phyloP scores from a whole-genome alignment of 2,329 filamentous ascomycete genomes.

The Phyllosticta capitalensis region DNA sequence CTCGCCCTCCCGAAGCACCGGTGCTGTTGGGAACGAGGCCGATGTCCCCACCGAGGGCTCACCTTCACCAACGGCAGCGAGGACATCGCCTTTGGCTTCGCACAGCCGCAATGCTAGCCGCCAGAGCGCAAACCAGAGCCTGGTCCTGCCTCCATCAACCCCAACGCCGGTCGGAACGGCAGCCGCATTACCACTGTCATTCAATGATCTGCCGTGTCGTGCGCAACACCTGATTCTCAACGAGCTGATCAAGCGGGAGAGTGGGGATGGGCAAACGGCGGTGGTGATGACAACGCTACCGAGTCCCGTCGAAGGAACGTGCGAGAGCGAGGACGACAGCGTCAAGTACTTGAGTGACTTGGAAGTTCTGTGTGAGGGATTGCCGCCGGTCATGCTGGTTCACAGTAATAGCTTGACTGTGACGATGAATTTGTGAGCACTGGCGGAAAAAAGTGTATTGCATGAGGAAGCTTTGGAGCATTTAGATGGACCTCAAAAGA shows the following conservation, averaged over 20 bases:
- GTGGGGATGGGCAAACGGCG: conserved; percentile 43
- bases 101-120: background rate
- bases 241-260: conserved; percentile 55
- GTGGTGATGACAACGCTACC: conserved; percentile 78
- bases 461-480: background rate
- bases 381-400: conserved; percentile 69
- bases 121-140: conserved; percentile 14
- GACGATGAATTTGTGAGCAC: conserved; percentile 55
- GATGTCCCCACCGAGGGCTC: background rate
- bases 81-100: background rate
- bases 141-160: conserved; percentile 51
- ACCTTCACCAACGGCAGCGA: background rate
- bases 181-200: conserved; percentile 53
- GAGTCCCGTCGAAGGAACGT: conserved; percentile 69
- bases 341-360: conserved; percentile 67
- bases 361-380: conserved; percentile 65
- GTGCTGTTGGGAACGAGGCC: background rate
- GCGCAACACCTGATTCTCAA: conserved; percentile 83
- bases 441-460: too few relatives aligned
- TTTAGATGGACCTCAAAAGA: too few relatives aligned
- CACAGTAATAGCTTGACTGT: conserved; percentile 88
- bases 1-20: background rate
- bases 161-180: background rate
- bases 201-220: conserved; percentile 77
- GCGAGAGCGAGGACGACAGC: conserved; percentile 58